Base-by-base conservation (phyloP, 352 stramenopile species). In the Pythium guiyangense region DNA sequence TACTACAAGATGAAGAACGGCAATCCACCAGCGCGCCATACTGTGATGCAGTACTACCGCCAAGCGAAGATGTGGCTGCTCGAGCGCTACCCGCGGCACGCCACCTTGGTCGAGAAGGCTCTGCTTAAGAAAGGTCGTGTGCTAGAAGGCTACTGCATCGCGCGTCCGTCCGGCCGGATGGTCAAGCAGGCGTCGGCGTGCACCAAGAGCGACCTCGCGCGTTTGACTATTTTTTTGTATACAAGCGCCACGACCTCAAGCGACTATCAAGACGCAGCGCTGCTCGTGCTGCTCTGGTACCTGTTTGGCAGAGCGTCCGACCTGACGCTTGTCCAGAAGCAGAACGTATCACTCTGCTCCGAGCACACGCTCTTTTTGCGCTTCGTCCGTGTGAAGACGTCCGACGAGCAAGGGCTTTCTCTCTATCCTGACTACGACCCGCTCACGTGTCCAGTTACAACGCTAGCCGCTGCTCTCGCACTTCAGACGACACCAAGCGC, bases 221-320 rank as follows among this genome's bases (percentile, higher is more conserved):
- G 10, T 4, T 27, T 55, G 50, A 25, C 3, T 0, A 2, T 22
- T 27, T n/a, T 35, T 22, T 47, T 22, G 14, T 27, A 47, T 47
- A 20, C 59, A 55, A 9, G 14, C 15, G 44, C 56, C 0, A 26
- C 17, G 10, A 57, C 27, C 1, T 2, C 37, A 5, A 50, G 44
- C 0, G 51, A 67, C 20, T 64, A 73, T 22, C 57, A 73, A 35
- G 62, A 73, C 17, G 58, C 62, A 9, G 55, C 50, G 5, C n/a
- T 65, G 5, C 25, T 67, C 11, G 55, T 54, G 0, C 10, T 67
- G 0, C 55, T 67, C 43, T 64, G 57, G 57, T 65, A 63, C 22
- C 22, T 51, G 4, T 61, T 71, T 26, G 60, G 60, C 1, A 49
- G 59, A 6, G 54, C 47, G 6, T 63, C 35, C 0, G 51, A 59